phyloP scores from a whole-genome alignment of 306 rosid genomes.

The Begonia masoniana region DNA sequence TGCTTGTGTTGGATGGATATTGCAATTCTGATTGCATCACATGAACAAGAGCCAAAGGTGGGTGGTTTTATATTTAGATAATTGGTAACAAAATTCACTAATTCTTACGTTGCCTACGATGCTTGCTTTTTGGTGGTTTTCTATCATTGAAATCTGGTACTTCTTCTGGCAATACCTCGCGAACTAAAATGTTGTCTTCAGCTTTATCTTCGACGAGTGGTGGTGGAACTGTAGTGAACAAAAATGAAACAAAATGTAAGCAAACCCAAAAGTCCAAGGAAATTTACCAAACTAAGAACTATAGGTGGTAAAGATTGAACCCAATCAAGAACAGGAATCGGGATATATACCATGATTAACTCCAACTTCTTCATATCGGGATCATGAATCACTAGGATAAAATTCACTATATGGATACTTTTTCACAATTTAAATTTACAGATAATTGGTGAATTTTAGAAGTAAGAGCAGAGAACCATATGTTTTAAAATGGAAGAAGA shows the following conservation, averaged over 20 bases:
- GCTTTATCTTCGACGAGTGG: slow-evolving; percentile 29
- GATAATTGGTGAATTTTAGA: neutral
- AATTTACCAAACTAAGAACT: neutral
- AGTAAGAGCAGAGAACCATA: neutral
- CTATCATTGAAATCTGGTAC: slow-evolving; percentile 8
- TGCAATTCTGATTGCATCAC: neutral
- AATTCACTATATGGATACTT: neutral
- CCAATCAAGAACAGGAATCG: neutral
- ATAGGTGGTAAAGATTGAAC: neutral
- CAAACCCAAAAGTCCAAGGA: neutral
- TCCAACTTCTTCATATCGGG: neutral
- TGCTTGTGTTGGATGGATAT: neutral
- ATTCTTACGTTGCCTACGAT: slow-evolving; percentile 48
- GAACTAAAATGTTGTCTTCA: slow-evolving; percentile 22
- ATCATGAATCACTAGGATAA: neutral
- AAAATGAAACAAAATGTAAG: neutral
- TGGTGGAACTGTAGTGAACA: neutral
- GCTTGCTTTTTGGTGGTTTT: slow-evolving; percentile 41
- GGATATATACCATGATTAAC: neutral
- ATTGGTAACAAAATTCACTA: slow-evolving; percentile 1
- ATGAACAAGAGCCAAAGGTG: neutral
- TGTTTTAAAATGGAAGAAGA: neutral
- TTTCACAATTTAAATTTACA: neutral
- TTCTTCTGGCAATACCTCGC: slow-evolving; percentile 13
- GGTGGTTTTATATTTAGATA: neutral